Conservation (phyloP, 2,329 filamentous ascomycete genomes). For the Bretziella fagacearum region DNA sequence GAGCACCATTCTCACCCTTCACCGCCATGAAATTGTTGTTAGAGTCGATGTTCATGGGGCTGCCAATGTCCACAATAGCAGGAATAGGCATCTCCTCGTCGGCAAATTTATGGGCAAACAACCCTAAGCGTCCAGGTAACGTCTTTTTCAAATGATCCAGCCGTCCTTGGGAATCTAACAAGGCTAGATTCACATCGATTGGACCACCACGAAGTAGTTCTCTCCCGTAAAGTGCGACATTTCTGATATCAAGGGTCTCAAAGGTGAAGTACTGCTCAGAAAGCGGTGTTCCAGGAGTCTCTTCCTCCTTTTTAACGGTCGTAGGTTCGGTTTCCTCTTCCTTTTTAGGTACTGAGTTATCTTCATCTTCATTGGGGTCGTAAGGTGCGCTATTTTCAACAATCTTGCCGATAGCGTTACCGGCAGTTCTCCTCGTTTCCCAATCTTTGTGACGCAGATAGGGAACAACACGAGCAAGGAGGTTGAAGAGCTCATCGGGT, state of each 20-base stretch:
- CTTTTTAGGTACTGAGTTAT: conserved; percentile 15
- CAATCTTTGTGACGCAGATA: conserved; percentile 91
- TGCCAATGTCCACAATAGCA: conserved; percentile 29
- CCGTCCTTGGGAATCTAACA: conserved; percentile 64
- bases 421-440: conserved; percentile 87
- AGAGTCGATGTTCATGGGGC: conserved; percentile 26
- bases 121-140: conserved; percentile 60
- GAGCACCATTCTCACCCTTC: conserved; percentile 21
- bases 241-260: conserved; percentile 56
- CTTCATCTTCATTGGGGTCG: conserved; percentile 69
- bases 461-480: conserved; percentile 83
- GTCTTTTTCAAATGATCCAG: conserved; percentile 83
- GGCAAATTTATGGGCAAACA: conserved; percentile 69
- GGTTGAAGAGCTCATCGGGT: conserved; percentile 91
- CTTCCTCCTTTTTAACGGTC: conserved; percentile 44
- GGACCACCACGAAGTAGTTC: conserved; percentile 71
- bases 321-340: conserved; percentile 24
- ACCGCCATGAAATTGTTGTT: conserved; percentile 21
- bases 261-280: conserved; percentile 31
- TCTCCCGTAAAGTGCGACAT: conserved; percentile 69
- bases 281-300: conserved; percentile 20
- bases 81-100: conserved; percentile 52
- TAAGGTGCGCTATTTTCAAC: conserved; percentile 74
- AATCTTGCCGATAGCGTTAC: conserved; percentile 87
- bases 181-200: conserved; percentile 69